phyloP scores from a whole-genome alignment of 352 stramenopile species.

The Pythium phragmitis region DNA sequence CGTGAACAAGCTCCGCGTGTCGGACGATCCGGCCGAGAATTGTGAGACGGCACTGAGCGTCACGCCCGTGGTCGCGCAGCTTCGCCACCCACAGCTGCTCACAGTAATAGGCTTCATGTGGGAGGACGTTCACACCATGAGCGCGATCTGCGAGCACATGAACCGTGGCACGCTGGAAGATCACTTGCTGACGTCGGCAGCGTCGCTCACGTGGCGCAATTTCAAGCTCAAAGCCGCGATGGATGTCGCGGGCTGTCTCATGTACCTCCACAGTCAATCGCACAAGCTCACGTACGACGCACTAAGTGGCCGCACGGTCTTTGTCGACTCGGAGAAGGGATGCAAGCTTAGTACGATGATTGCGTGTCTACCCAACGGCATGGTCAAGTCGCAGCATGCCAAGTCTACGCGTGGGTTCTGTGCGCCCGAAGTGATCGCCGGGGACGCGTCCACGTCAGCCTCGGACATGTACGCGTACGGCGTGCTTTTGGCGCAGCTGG shows the following conservation, averaged over 20 bases:
- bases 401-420: constrained; percentile 26
- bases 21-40: constrained; percentile 52
- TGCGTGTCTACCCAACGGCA: constrained; percentile 48
- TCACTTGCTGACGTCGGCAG: constrained; percentile 38
- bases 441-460: constrained; percentile 15
- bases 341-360: constrained; percentile 82
- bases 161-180: constrained; percentile 64
- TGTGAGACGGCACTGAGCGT: constrained; percentile 57
- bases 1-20: constrained; percentile 51
- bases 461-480: constrained; percentile 42
- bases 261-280: constrained; percentile 72
- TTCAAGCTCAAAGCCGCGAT: constrained; percentile 77
- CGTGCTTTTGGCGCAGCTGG: constrained; percentile 31
- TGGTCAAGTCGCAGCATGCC: constrained; percentile 23
- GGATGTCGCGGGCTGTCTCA: constrained; percentile 62
- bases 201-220: constrained; percentile 62
- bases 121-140: constrained; percentile 58
- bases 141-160: constrained; percentile 71
- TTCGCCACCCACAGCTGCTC: constrained; percentile 70
- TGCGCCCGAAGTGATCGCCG: constrained; percentile 29
- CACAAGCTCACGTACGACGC: constrained; percentile 72
- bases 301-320: constrained; percentile 64
- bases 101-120: constrained; percentile 60
- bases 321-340: constrained; percentile 67
- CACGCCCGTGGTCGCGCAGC: constrained; percentile 55